Evolutionary conservation across 345 rosid species (phyloP).

Genomic region (Camelina laxa): DNA sequence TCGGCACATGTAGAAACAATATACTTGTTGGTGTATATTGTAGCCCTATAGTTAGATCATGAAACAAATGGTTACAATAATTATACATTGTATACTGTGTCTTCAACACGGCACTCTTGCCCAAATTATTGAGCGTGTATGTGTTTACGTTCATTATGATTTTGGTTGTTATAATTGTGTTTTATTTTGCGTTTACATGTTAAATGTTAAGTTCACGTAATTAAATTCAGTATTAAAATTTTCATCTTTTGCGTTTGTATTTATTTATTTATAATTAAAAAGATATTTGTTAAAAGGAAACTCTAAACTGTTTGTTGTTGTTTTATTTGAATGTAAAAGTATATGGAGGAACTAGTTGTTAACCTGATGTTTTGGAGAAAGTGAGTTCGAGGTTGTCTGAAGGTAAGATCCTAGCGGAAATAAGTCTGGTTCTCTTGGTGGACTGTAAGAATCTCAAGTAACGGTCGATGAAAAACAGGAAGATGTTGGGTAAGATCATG

Average conservation of each 20-base stretch:
- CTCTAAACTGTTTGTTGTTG: not conserved
- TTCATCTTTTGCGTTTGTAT: not conserved
- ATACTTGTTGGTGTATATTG: slow-evolving; percentile 70
- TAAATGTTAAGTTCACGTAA: not conserved
- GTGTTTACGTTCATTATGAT: not conserved
- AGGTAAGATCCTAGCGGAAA: slow-evolving; percentile 62
- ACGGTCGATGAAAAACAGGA: slow-evolving; percentile 70
- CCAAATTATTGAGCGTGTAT: not conserved
- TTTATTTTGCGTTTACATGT: not conserved
- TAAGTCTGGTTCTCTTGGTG: slow-evolving; percentile 44
- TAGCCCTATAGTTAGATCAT: slow-evolving; percentile 50
- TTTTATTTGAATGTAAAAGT: slow-evolving; percentile 6
- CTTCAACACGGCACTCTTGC: not conserved
- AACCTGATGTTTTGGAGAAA: slow-evolving; percentile 62
- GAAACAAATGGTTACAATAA: slow-evolving; percentile 12
- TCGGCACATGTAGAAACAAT: slow-evolving; percentile 72
- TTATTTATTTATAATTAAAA: slow-evolving; percentile 8
- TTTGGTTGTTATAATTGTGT: slow-evolving; percentile 6
- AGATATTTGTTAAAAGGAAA: not conserved
- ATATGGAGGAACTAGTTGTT: not conserved
- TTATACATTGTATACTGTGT: not conserved
- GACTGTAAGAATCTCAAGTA: slow-evolving; percentile 71
- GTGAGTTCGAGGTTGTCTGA: slow-evolving; percentile 55
- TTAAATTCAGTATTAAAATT: not conserved
- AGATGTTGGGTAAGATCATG: slow-evolving; percentile 65